Evolutionary conservation across 768 basidiomycete species (phyloP), one percentile per base, ranked within the genome.

Genomic region (Leccinum broughii): DNA sequence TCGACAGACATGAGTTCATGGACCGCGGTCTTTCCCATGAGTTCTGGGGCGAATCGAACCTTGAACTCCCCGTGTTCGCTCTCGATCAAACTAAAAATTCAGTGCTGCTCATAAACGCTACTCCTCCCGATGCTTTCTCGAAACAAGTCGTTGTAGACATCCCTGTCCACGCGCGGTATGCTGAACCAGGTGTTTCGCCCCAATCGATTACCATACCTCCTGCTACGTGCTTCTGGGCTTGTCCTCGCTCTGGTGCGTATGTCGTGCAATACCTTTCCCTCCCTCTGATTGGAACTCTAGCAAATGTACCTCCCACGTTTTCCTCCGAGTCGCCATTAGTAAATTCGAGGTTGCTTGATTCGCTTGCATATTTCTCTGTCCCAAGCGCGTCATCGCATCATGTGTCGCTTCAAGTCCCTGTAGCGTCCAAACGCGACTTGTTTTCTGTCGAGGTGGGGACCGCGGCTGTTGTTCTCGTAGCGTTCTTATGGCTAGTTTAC

Each of bases 161-260:
- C 6, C 82, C 81, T 8, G 56, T 83, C 46, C 81, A 83, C 62
- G 75, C 74, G 17, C 77, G 81, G 14, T 83, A 83, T 60, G 76
- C 75, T 26, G 57, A 62, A 49, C 77, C 76, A 41, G 49, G 55
- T 14, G 41, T 55, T 20, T 62, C 64, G 10, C 55, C 63, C 54
- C 64, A 68, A 22, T 59, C 59, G 1, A 66, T 78, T 35, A 30
- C 56, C 11, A 56, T 77, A 28, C 56, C 62, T 4, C 57, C 68
- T 22, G 73, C 79, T 5, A 30, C 60, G 1, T 72, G 71, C 22
- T 75, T 78, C 57, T 71, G 75, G 69, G 70, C 71, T 6, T 77
- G 76, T 60, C 62, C 69, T 39, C 15, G 44, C 20, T 64, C 67
- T 37, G 58, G 73, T 76, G 41, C 37, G 71, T 58, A 26, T 50